A percentile compares a stretch with the other conserved stretches of the same genome.
Evolutionary conservation across 2,329 filamentous ascomycete genomes (phyloP).

Genomic region (Colletotrichum sp.): DNA sequence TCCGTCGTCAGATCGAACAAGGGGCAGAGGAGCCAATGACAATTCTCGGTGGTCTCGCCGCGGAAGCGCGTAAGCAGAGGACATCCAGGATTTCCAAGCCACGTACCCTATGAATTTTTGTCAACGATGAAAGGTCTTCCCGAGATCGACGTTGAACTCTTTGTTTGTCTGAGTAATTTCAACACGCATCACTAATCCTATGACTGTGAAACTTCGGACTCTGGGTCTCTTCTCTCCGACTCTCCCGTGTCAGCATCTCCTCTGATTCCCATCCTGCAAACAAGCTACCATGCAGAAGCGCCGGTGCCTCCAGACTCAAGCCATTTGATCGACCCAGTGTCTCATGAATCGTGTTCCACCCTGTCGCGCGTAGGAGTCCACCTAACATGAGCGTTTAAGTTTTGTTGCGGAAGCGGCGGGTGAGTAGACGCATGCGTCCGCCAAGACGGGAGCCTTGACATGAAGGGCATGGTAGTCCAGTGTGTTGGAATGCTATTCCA

Average conservation of each 20-base stretch:
- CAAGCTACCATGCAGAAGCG: neutral
- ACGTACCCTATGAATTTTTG: neutral
- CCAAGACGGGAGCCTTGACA: neutral
- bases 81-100: neutral
- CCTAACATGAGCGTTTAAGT: neutral
- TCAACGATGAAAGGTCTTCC: neutral
- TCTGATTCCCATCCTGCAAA: neutral
- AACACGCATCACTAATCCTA: neutral
- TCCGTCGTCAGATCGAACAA: neutral
- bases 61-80: neutral
- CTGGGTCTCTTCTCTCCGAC: neutral
- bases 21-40: neutral
- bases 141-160: neutral
- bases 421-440: neutral
- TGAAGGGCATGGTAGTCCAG: neutral
- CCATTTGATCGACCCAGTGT: neutral
- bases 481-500: neutral
- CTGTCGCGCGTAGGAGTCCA: neutral
- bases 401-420: neutral
- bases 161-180: neutral
- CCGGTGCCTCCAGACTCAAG: neutral
- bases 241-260: neutral
- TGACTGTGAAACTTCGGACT: neutral
- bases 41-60: neutral
- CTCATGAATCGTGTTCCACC: neutral